Evolutionary conservation across 1,139 yeast species (phyloP), one percentile per base, ranked within the genome.

Genomic region (Saccharomycopsis crataegensis): DNA sequence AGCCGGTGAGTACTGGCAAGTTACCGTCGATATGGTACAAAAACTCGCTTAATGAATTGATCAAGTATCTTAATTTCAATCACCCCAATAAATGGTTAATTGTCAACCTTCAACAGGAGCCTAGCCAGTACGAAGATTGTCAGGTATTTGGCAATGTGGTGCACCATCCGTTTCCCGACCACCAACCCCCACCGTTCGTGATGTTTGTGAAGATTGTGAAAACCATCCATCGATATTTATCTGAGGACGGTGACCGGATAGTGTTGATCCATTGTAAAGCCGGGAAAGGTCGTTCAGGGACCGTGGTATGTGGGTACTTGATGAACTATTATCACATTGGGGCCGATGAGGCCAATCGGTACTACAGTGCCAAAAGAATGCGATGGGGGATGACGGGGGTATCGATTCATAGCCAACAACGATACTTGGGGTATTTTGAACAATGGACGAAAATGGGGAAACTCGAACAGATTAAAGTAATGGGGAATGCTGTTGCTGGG

Each of bases 211-310:
- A 63, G 1, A 66, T 78, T 2, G 72, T 82, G 0, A 62, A 65
- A 14, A 76, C 75, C 1, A 76, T 91, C 8, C 69, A 74, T 49
- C 59, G 61, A 0, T 83, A 67, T 59, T 62, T 85, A 37, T 34
- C 58, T 1, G 60, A 61, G 5, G 63, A 65, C 40, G 52, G 64
- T 0, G 56, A 65, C 0, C 76, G 78, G 58, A 82, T 82, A 1
- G 94, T 86, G 0, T 77, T 90, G 0, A 67, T 91, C 8, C 98
- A 93, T 64, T 93, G 98, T 64, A 83, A 86, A 62, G 90, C 89
- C 57, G 98, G 98, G 0, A 91, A 89, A 65, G 98, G 98, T 0
- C 71, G 98, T 38, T 83, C 96, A 0, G 98, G 98, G 0, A 78
- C 91, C 0, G 69, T 88, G 3, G 77, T 79, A 2, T 80, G 90